Evolutionary conservation across 2,329 filamentous ascomycete species (phyloP), one percentile per base, ranked within the genome.

Genomic region (Volutella citrinella): DNA sequence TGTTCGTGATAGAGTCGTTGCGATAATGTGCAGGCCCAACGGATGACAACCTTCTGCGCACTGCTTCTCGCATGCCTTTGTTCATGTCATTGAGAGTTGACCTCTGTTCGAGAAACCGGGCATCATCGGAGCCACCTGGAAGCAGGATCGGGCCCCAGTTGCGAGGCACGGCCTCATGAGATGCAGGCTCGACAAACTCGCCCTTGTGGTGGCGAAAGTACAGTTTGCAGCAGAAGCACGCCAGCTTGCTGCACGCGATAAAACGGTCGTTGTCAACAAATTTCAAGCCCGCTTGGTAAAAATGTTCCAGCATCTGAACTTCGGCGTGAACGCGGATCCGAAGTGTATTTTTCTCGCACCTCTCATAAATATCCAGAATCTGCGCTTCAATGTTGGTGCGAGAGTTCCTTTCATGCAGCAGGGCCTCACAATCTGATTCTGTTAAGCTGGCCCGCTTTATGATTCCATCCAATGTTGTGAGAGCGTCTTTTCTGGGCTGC

Each of bases 301-400:
- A 74, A 31, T 68, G 54, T 23, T 76, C 68, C 1, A 75, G 48
- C 4, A 72, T 50, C 33, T n/a, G 60, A 5, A 76, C 52, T 42
- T 76, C 70, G 4, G 68, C 64, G 42, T 75, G 70, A 1, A 66
- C n/a, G n/a, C n/a, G n/a, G n/a, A n/a, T n/a, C n/a, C n/a, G n/a
- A n/a, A n/a, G n/a, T n/a, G n/a, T n/a, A n/a, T n/a, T n/a, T n/a
- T n/a, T n/a, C n/a, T n/a, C n/a, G n/a, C n/a, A n/a, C n/a, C n/a
- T n/a, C n/a, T n/a, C n/a, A n/a, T n/a, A n/a, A n/a, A n/a, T n/a
- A n/a, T n/a, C n/a, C n/a, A n/a, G n/a, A n/a, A n/a, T n/a, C n/a
- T n/a, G n/a, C n/a, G n/a, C n/a, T n/a, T n/a, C n/a, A n/a, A n/a
- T n/a, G n/a, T n/a, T n/a, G n/a, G n/a, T n/a, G n/a, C n/a, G n/a